phyloP scores from a whole-genome alignment of 495 filamentous ascomycete species.

The Xylaria grammica region DNA sequence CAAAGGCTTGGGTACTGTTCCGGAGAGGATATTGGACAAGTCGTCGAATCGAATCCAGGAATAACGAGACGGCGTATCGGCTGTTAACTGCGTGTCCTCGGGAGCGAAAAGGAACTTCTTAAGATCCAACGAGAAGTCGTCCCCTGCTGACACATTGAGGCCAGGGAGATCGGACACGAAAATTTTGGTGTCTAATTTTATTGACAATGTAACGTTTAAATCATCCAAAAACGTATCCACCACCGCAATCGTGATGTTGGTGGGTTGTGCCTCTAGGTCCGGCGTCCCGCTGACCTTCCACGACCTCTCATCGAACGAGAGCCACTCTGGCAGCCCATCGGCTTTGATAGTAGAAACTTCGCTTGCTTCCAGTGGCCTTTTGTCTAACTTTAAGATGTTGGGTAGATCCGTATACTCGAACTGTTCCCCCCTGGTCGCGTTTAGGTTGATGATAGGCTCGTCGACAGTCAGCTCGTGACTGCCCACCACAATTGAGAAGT shows the following conservation, averaged over 20 bases:
- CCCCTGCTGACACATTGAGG: slow-evolving; percentile 64
- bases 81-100: slow-evolving; percentile 57
- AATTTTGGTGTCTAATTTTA: slow-evolving; percentile 54
- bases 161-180: slow-evolving; percentile 46
- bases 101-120: slow-evolving; percentile 58
- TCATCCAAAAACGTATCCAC: slow-evolving; percentile 67
- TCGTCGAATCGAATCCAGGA: slow-evolving; percentile 74
- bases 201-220: slow-evolving; percentile 65
- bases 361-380: slow-evolving; percentile 45
- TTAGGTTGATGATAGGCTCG: slow-evolving; percentile 60
- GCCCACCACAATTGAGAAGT: slow-evolving; percentile 73
- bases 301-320: slow-evolving; percentile 67
- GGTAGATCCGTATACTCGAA: slow-evolving; percentile 62
- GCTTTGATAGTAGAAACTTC: slow-evolving; percentile 50
- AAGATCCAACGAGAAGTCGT: slow-evolving; percentile 68
- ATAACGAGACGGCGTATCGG: slow-evolving; percentile 55
- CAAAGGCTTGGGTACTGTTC: slow-evolving; percentile 59
- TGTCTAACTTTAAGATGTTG: slow-evolving; percentile 66
- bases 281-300: slow-evolving; percentile 69
- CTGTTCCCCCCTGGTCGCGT: slow-evolving; percentile 59
- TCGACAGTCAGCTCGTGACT: slow-evolving; percentile 69
- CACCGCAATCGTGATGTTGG: slow-evolving; percentile 70
- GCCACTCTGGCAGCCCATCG: slow-evolving; percentile 67
- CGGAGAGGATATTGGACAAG: slow-evolving; percentile 60
- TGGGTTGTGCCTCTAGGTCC: slow-evolving; percentile 57